Evolutionary conservation across 352 stramenopile genomes (phyloP), one percentile per base, ranked within the genome.

Genomic region (Phytophthora tubulina): DNA sequence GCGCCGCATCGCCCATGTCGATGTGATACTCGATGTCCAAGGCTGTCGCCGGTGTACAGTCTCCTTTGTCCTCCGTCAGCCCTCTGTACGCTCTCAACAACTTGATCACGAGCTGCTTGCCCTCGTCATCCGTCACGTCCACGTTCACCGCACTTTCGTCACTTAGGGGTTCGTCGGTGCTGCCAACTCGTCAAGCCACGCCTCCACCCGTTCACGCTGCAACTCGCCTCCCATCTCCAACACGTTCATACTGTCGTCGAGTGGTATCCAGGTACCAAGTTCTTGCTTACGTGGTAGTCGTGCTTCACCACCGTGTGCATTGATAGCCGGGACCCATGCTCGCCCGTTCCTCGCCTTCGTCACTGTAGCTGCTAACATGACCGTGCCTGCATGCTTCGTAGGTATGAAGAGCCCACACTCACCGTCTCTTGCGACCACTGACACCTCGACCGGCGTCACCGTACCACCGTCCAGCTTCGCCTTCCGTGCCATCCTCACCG

Each of bases 1-100:
- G 42, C 15, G 42, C 42, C n/a, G 42, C 9, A 10, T 50, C 30
- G 3, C 39, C 53, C 6, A 38, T 61, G 17, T 60, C 52, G 15
- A 60, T 44, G 33, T 57, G 32, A 15, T 57, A 13, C 5, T 57
- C 30, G 15, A 55, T 42, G 31, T 55, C 32, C 15, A 55, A 27
- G 6, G 30, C n/a, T 17, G 31, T 55, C 2, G 27, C 49, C n/a
- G 49, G 49, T 21, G 49, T 27, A 55, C 30, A 57, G 32, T 57
- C 50, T 15, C 50, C n/a, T 6, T 30, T 45, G 39, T 14, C 32
- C 13, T 3, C 21, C 15, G 14, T 15, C 33, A n/a, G n/a, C n/a
- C n/a, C n/a, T n/a, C n/a, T n/a, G n/a, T n/a, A n/a, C n/a, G n/a
- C n/a, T n/a, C n/a, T n/a, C n/a, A n/a, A n/a, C n/a, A n/a, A n/a